These are phyloP conservation scores for Pilatotrama ljubarskyi DNA, from an alignment of 768 basidiomycete species.

Conservation along the genomic window DNA sequence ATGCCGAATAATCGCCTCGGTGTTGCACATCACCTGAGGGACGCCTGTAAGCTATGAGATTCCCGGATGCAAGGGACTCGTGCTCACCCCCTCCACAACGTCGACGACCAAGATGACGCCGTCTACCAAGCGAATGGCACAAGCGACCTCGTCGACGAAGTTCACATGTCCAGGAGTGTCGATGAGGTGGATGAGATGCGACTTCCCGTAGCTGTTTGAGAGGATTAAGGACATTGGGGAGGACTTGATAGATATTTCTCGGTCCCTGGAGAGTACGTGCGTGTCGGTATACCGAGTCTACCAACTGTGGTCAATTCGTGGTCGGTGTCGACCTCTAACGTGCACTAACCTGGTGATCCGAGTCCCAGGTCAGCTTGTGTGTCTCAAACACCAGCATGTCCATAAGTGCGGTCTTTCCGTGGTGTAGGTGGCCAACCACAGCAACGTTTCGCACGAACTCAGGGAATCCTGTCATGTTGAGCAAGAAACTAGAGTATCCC, in stretches of 20 bases:
- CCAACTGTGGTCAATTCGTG: background rate
- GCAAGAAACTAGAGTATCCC: constrained; percentile 64
- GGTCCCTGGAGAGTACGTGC: constrained; percentile 83
- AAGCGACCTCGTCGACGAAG: constrained; percentile 97
- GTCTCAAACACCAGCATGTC: constrained; percentile 98
- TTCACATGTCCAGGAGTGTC: constrained; percentile 99
- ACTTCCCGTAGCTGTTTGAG: constrained; percentile 84
- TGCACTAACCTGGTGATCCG: constrained; percentile 74
- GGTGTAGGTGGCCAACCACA: constrained; percentile 94
- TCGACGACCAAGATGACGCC: constrained; percentile 94
- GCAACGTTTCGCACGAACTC: constrained; percentile 97
- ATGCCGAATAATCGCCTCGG: constrained; percentile 86
- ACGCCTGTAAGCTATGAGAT: background rate
- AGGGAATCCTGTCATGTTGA: constrained; percentile 89
- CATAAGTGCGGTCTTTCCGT: constrained; percentile 95
- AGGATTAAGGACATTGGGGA: constrained; percentile 94
- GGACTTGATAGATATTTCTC: constrained; percentile 94
- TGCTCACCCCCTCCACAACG: constrained; percentile 92
- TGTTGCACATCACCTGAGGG: constrained; percentile 83
- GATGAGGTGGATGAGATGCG: constrained; percentile 88
- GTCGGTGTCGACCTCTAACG: constrained; percentile 11
- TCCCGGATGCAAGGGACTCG: background rate
- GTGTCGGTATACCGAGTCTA: constrained; percentile 96
- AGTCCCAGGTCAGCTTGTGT: constrained; percentile 92
- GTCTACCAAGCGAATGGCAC: constrained; percentile 82